Conservation (phyloP, 23 red algal species). For the Chondrus crispus region DNA sequence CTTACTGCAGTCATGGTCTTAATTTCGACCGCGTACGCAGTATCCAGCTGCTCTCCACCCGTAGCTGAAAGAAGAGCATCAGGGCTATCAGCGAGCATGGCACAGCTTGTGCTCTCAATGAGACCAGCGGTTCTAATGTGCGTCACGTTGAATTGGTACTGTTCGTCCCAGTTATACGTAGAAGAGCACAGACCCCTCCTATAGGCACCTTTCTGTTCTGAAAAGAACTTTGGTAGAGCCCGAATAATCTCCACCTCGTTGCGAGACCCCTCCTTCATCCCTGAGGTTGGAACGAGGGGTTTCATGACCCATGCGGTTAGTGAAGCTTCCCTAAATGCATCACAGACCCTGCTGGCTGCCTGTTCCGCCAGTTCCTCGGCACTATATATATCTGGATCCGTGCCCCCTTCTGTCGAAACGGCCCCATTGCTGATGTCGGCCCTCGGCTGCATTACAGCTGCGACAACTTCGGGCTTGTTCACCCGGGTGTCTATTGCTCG, state of each 20-base stretch:
- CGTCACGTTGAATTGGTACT: neutral
- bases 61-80: neutral
- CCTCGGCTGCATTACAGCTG: neutral
- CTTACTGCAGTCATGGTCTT: neutral
- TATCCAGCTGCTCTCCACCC: neutral
- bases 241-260: neutral
- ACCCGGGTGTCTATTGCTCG: neutral
- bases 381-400: neutral
- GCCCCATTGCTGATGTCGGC: neutral
- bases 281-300: neutral
- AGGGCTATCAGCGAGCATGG: neutral
- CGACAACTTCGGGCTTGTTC: neutral
- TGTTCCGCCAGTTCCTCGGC: neutral
- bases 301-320: conserved; percentile 19
- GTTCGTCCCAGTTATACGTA: neutral
- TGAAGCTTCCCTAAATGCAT: neutral
- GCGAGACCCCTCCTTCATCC: neutral
- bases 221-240: neutral
- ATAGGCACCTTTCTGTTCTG: neutral
- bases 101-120: neutral
- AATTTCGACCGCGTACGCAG: neutral
- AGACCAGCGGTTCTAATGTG: neutral
- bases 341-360: neutral
- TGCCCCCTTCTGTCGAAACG: neutral
- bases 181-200: too few relatives aligned